These are phyloP conservation scores for Trametes cinnabarina DNA, from an alignment of 768 basidiomycete genomes.

Conservation along the genomic window DNA sequence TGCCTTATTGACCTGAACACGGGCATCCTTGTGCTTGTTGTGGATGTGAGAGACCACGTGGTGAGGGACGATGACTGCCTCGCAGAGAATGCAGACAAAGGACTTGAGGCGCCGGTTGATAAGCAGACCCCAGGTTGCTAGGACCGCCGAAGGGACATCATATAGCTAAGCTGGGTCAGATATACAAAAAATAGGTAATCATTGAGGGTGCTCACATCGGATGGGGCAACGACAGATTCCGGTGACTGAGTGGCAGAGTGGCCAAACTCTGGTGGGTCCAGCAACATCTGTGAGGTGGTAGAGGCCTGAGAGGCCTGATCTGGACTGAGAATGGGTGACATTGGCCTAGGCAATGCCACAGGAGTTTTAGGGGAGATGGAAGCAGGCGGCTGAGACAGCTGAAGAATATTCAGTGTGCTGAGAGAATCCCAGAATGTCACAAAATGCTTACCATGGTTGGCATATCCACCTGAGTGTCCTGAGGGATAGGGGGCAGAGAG, in stretches of 20 bases:
- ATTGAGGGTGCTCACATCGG: neutral
- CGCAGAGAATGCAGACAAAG: neutral
- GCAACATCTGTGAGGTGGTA: neutral
- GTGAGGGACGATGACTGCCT: neutral
- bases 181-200: neutral
- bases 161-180: neutral
- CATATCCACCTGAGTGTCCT: neutral
- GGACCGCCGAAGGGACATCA: neutral
- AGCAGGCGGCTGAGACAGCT: neutral
- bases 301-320: neutral
- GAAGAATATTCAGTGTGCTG: neutral
- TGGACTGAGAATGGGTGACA: neutral
- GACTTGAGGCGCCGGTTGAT: constrained; percentile 5
- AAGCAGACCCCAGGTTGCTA: neutral
- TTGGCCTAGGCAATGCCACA: neutral
- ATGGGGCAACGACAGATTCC: too few species aligned
- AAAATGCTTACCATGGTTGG: neutral
- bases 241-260: neutral
- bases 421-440: neutral
- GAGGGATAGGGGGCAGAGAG: too few species aligned
- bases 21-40: neutral
- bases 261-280: neutral
- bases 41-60: neutral
- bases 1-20: neutral
- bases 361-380: neutral